Base-by-base conservation (phyloP, 805 yeast genomes). In the Scheffersomyces coipomensis region DNA sequence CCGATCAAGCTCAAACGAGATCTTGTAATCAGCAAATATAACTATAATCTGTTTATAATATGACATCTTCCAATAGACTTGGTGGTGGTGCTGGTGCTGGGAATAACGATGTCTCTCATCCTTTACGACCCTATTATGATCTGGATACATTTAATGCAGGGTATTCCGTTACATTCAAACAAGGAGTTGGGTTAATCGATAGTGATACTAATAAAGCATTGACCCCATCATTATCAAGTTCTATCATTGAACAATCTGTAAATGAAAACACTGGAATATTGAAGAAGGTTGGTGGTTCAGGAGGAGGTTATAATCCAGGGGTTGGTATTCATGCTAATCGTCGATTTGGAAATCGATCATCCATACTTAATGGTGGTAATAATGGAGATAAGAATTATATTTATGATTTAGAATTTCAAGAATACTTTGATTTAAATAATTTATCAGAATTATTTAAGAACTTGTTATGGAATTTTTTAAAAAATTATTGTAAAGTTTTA, bases 51-150 rank as follows among this genome's bases (percentile, higher is more conserved):
- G 9, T 21, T 7, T 9, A 21, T 21, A 6, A 6, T 21, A 9
- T 7, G 9, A 24, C 12, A 13, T 24, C 27, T 24, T 24, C 27
- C 8, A 24, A 24, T 24, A 24, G 13, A 10, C 7, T 12, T 17
- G 30, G 30, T 27, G 30, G 18, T 13, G 18, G 5, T 13, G 18
- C 18, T 6, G 23, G 3, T 5, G 32, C 13, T 21, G 24, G 17
- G 5, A 12, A n/a, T 19, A n/a, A n/a, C n/a, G n/a, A n/a, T n/a
- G 15, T 15, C 4, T 22, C 43, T 15, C 38, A 25, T 11, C 39
- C 59, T 19, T 60, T 73, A 38, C 73, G 93, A 60, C 91, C 91
- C 2, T 85, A 85, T 58, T 79, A 81, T 53, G 80, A 83, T 57
- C 75, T 83, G n/a, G 82, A 73, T 19, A 65, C 81, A 1, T 85